These are phyloP conservation scores for Chlorella sp. DNA, from an alignment of 139 green algal species.

Conservation along the genomic window DNA sequence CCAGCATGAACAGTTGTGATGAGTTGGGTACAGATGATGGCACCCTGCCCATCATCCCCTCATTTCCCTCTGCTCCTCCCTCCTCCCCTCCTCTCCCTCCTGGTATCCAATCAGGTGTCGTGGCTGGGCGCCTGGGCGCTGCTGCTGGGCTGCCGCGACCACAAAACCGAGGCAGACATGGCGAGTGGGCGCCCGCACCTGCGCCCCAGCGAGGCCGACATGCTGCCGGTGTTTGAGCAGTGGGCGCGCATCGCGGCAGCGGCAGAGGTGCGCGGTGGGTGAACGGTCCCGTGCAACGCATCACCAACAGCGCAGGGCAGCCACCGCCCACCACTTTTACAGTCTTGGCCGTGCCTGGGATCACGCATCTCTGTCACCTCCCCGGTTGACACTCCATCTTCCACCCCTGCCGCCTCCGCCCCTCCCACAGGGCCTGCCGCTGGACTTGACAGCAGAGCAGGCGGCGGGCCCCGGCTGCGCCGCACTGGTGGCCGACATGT, in stretches of 20 bases:
- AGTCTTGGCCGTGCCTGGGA: too few relatives aligned
- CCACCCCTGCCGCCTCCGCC: too few relatives aligned
- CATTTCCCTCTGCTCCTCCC: too few relatives aligned
- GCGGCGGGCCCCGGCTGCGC: not conserved
- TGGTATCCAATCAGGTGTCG: too few relatives aligned
- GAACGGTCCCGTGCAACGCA: too few relatives aligned
- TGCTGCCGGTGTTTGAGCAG: not conserved
- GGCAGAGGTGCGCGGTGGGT: too few relatives aligned
- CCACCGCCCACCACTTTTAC: not conserved
- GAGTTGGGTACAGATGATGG: too few relatives aligned
- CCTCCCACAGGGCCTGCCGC: not conserved
- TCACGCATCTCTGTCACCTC: too few relatives aligned
- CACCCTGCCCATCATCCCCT: too few relatives aligned
- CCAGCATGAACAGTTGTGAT: not conserved
- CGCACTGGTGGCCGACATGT: not conserved
- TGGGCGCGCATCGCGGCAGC: not conserved
- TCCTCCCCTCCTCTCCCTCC: too few relatives aligned
- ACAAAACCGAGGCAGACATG: not conserved
- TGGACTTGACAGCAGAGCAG: not conserved
- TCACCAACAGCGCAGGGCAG: too few relatives aligned
- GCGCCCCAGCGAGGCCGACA: not conserved
- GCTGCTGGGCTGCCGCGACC: constrained; percentile 1
- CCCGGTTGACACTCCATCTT: too few relatives aligned
- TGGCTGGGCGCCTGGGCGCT: constrained; percentile 11
- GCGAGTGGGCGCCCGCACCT: not conserved